Base-by-base conservation (phyloP, 768 basidiomycete genomes). In the Tylopilus felleus region DNA sequence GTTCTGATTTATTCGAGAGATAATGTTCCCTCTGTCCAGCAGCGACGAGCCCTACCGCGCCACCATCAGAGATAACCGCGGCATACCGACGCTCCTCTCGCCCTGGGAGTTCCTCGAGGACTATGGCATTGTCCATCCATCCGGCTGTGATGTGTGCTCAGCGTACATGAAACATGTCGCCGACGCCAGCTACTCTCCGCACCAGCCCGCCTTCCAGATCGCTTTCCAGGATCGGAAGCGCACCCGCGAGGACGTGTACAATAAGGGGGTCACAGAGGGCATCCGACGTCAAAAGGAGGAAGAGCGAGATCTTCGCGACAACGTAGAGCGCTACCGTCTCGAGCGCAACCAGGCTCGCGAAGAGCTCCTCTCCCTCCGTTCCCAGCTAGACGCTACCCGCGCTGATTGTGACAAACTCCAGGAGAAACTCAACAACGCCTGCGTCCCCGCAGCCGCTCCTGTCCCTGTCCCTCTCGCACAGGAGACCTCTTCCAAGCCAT, bases 131-230 rank as follows among this genome's bases (percentile, higher is more conserved):
- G 69, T 76, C 3, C 75, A 76, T 46, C 67, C 70, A 6, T 67
- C 71, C 1, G 76, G 71, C 55, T 76, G 75, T 60, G 66, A 65
- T 19, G 62, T 67, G 14, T 76, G 75, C 55, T 56, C 68, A 7
- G 62, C 67, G 12, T 77, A 75, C 59, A 75, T 73, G 68, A 67
- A 71, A 49, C 75, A 76, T 54, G 61, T 75, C 55, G 68, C 71
- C 13, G 73, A 73, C 49, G 73, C 74, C 22, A 74, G 66, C 57
- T 70, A 73, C 56, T 73, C 68, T 41, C 67, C 65, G 23, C 65
- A 69, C 44, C 70, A 72, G 48, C 64, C 72, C 23, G 73, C 73
- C 8, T 73, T 77, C 58, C 71, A 76, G 59, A 67, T 67, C 55
- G 76, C 76, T 0, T 67, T 75, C 50, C 67, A 71, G 56, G 71